phyloP scores from a whole-genome alignment of 495 filamentous ascomycete species.

The Staphylotrichum longicolle region DNA sequence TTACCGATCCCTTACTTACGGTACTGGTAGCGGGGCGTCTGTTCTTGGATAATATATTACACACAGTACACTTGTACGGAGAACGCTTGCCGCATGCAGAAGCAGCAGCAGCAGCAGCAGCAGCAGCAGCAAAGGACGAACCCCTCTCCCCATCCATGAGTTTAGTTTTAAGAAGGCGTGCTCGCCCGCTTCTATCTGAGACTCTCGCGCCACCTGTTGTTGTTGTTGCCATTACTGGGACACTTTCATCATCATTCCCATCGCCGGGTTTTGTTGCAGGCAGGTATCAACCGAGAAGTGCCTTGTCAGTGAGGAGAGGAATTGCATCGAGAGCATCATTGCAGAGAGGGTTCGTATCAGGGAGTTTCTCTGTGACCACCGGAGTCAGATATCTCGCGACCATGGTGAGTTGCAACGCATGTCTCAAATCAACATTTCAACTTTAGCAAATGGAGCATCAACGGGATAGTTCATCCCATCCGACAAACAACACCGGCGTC shows the following conservation, averaged over 20 bases:
- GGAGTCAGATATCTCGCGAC: constrained; percentile 7
- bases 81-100: not conserved
- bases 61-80: too few relatives aligned
- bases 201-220: constrained; percentile 1
- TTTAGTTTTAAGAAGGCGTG: constrained; percentile 3
- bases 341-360: too few relatives aligned
- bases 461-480: too few relatives aligned
- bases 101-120: not conserved
- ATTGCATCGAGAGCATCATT: too few relatives aligned
- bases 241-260: not conserved
- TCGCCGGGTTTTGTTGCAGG: not conserved
- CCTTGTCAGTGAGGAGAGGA: too few relatives aligned
- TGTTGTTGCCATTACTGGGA: not conserved
- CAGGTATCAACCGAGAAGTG: not conserved
- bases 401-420: not conserved
- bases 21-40: too few relatives aligned
- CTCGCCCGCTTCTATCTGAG: constrained; percentile 3
- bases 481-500: too few relatives aligned
- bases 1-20: too few relatives aligned
- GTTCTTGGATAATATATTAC: too few relatives aligned
- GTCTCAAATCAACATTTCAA: too few relatives aligned
- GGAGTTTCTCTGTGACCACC: not conserved
- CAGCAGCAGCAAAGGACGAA: not conserved
- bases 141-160: constrained; percentile 7
- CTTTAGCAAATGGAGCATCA: too few relatives aligned